Percentiles rank a stretch among this genome's conserved stretches.
These are phyloP conservation scores for Choanephora cucurbitarum DNA, from an alignment of 371 early-diverging fungal species.

Conservation along the genomic window DNA sequence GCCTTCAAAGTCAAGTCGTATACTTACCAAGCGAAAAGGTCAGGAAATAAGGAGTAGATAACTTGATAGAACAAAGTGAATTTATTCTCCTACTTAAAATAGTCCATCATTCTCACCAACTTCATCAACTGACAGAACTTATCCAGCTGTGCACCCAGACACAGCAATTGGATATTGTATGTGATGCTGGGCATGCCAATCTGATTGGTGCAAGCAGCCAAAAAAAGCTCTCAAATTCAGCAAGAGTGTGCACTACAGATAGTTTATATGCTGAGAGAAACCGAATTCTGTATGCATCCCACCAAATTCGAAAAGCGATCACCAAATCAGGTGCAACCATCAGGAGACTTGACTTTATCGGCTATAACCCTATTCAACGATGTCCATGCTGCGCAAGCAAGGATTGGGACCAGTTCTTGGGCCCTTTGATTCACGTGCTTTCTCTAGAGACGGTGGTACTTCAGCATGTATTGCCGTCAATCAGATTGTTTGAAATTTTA, in stretches of 20 bases:
- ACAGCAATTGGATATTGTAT: slow-evolving; percentile 25
- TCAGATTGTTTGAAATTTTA: slow-evolving; percentile 11
- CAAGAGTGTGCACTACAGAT: no score
- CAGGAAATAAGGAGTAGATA: slow-evolving; percentile 3
- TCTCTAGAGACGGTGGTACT: slow-evolving; percentile 17
- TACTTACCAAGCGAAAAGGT: background rate
- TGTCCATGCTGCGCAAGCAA: slow-evolving; percentile 35
- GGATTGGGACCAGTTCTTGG: slow-evolving; percentile 26
- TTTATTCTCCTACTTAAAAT: no score
- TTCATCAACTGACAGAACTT: slow-evolving; percentile 8
- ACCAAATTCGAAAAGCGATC: background rate
- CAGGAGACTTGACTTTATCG: slow-evolving; percentile 16
- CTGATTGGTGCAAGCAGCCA: background rate
- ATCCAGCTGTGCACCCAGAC: slow-evolving; percentile 7
- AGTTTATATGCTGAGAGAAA: no score
- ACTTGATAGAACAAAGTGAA: background rate
- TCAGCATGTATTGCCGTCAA: slow-evolving; percentile 26
- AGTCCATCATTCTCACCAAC: slow-evolving; percentile 7
- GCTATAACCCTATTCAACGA: slow-evolving; percentile 23
- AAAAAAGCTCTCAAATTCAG: no score
- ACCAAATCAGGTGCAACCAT: slow-evolving; percentile 1
- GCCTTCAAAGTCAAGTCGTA: slow-evolving; percentile 2
- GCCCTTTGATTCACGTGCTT: slow-evolving; percentile 9
- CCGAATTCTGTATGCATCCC: background rate
- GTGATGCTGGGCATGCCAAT: slow-evolving; percentile 19